Evolutionary conservation across 108 stramenopile genomes (phyloP), one percentile per base, ranked within the genome.

Genomic region (Skeletonema menzelii): DNA sequence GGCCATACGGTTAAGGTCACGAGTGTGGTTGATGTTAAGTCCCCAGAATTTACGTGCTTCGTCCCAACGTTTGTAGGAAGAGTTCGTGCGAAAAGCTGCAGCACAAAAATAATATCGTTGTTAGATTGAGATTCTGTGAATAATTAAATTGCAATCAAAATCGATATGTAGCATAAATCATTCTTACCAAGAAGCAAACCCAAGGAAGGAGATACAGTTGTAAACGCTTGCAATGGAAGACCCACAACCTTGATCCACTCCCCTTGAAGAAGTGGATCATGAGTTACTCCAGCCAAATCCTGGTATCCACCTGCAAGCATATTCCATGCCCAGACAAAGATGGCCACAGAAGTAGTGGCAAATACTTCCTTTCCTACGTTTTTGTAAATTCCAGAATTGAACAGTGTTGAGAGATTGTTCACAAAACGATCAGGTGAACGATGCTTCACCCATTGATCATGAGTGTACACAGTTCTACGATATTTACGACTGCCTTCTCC

Each of bases 391-490:
- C 88, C 88, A 5, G 79, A 81, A 12, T 59, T 65, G 30, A 73
- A 63, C 22, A 80, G 59, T 40, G 84, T 60, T 14, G n/a, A 30
- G 8, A 87, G 35, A 59, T 89, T 83, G 59, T 59, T 47, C 27
- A 83, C 31, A 63, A 86, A 86, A 20, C 88, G 82, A 58, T 86
- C 83, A 15, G 79, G 76, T 3, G 71, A 72, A 20, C 88, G 82
- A 58, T 87, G 86, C 30, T 82, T 87, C n/a, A 80, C 72, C 88
- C 88, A 89, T 55, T 89, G 84, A 38, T 86, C 79, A 63, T 89
- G 86, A 12, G 76, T 85, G 83, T 85, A 89, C 8, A 89, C 88
- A 7, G 88, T 89, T 20, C 88, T 79, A 20, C 89, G 86, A 59
- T 76, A 86, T 61, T 82, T 82, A 19, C 89, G 86, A 24, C 49